Evolutionary conservation across 768 basidiomycete genomes (phyloP).

Genomic region (Kwoniella dendrophila): DNA sequence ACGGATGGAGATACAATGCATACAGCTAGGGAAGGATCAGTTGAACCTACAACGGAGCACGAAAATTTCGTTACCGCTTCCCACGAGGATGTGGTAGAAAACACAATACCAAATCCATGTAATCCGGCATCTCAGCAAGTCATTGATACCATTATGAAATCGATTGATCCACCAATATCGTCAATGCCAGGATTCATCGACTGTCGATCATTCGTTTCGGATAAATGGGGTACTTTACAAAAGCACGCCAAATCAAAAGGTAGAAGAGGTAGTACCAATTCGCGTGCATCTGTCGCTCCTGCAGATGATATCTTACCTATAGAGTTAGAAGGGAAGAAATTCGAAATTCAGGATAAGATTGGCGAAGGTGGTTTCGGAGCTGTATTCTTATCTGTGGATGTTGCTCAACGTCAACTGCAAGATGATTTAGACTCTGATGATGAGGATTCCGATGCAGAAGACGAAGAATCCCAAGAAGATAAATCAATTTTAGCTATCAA

Average conservation of each 20-base stretch:
- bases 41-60: conserved; percentile 16
- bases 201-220: conserved; percentile 53
- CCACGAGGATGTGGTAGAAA: background rate
- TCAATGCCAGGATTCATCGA: conserved; percentile 53
- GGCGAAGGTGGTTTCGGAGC: conserved; percentile 96
- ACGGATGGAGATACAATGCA: conserved; percentile 33
- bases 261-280: conserved; percentile 31
- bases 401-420: conserved; percentile 49
- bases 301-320: conserved; percentile 56
- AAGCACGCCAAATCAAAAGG: conserved; percentile 63
- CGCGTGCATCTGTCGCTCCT: conserved; percentile 37
- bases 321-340: conserved; percentile 66
- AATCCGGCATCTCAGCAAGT: conserved; percentile 76
- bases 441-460: conserved; percentile 58
- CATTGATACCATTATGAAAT: conserved; percentile 67
- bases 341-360: conserved; percentile 78
- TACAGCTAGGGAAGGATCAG: conserved; percentile 21
- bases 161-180: conserved; percentile 60
- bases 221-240: conserved; percentile 70
- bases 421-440: conserved; percentile 57
- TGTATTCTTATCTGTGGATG: conserved; percentile 77
- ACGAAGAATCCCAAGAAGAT: conserved; percentile 62
- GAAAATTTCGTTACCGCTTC: conserved; percentile 27
- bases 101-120: conserved; percentile 75
- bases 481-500: conserved; percentile 73